Evolutionary conservation across 768 basidiomycete species (phyloP).

Genomic region (Trametopsis cervina): DNA sequence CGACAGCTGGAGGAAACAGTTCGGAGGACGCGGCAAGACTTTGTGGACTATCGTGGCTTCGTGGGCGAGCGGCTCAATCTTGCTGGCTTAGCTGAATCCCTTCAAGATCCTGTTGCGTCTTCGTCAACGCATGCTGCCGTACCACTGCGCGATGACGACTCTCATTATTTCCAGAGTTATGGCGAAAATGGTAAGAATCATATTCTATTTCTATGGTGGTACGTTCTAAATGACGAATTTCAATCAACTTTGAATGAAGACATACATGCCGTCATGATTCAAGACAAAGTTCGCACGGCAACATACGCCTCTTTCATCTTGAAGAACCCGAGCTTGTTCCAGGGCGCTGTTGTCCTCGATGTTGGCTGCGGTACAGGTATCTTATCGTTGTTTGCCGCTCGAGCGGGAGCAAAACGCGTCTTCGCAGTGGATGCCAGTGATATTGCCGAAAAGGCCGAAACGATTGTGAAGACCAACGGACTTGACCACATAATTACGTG

Average conservation of each 20-base stretch:
- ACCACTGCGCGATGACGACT: constrained; percentile 72
- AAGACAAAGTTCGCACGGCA: constrained; percentile 89
- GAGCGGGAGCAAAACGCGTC: constrained; percentile 83
- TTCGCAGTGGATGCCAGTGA: constrained; percentile 89
- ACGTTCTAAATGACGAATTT: neutral
- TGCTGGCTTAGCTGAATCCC: constrained; percentile 34
- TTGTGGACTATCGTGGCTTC: constrained; percentile 55
- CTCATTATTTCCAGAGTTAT: constrained; percentile 92
- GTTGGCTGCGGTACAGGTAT: constrained; percentile 97
- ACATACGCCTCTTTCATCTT: constrained; percentile 91
- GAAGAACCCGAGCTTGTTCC: constrained; percentile 73
- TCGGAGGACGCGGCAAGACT: constrained; percentile 46
- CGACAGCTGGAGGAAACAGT: constrained; percentile 57
- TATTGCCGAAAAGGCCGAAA: constrained; percentile 43
- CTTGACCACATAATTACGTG: constrained; percentile 65
- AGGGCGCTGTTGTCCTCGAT: constrained; percentile 82
- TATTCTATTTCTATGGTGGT: neutral
- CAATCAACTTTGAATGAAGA: constrained; percentile 36
- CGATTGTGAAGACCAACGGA: constrained; percentile 42
- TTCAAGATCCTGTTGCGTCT: constrained; percentile 26
- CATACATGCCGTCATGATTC: constrained; percentile 95
- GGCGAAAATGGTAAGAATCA: constrained; percentile 64
- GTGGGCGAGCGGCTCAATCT: constrained; percentile 49
- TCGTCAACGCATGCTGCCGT: constrained; percentile 19
- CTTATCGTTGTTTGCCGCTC: constrained; percentile 83